Base-by-base conservation (phyloP, 129 eudicot species). In the Chrysanthemum lavandulifolium region DNA sequence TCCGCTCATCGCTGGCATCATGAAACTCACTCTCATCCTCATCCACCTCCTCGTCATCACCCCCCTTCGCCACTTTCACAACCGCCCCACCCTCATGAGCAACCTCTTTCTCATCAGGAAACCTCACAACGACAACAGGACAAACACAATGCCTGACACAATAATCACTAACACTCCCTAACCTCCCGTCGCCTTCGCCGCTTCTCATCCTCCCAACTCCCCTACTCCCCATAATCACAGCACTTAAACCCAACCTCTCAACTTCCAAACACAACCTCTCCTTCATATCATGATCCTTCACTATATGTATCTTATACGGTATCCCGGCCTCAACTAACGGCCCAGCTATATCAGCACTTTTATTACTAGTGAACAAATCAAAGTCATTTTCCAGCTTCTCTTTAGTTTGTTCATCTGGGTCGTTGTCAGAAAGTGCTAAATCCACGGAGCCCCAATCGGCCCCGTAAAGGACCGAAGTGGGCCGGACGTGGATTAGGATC, bases 371-470 rank as follows among this genome's bases (percentile, higher is more conserved):
- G 21, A 92, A 88, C 13, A 91, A 72, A 57, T 87, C 95, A 14
- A 92, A 92, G 14, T 92, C 95, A 6, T 85, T 85, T 54, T 92
- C 98, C 0, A 92, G 84, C 61, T 92, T 92, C 23, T 77, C 80
- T 67, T 85, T 84, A 0, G 82, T 60, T 79, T 77, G 84, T 47
- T 83, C 77, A 25, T 77, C 63, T 29, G 31, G 31, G 5, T 81
- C 83, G 0, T 87, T 56, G 23, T 81, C 87, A 13, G 80, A 83
- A 16, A 82, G 71, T 15, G 92, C 73, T 48, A 80, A 79, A 33
- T 92, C 96, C 29, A 89, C 89, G 27, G 95, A 92, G 48, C 98
- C 98, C 98, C 98, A 92, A 7, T 92, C 98, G 8, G 98, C 98
- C 10, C 98, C 98, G 81, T 92, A 92, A 10, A 92, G 96, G 59